Base-by-base conservation (phyloP, 1,139 yeast species). In the Barnettozyma hawaiiensis region DNA sequence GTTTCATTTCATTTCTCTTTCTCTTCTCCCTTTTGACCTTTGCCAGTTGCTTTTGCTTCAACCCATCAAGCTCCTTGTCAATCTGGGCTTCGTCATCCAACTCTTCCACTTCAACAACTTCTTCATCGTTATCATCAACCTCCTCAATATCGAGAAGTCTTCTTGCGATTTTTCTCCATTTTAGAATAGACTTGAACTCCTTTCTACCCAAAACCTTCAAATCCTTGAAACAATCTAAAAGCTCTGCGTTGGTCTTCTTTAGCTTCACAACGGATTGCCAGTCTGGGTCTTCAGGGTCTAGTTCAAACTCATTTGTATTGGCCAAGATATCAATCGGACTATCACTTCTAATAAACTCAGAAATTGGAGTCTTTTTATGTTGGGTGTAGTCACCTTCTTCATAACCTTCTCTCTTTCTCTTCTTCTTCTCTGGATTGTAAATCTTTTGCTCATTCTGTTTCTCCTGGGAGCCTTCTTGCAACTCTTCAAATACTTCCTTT, bases 361-460 rank as follows among this genome's bases (percentile, higher is more conserved):
- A 64, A 6, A 89, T 71, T 18, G 87, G 75, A 69, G 77, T 71
- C 15, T 80, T 78, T 55, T 89, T 92, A 61, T 78, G 85, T 54
- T 82, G 78, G 24, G 81, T 69, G 58, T 85, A 79, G 58, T 92
- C 96, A 41, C 95, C 96, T 60, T 92, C 98, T 48, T 86, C 97
- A 67, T 92, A 92, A 75, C 99, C 99, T 54, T 84, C 85, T 76
- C 99, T 85, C 63, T 81, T 85, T 67, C 97, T 81, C 47, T 75
- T 78, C 64, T 86, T 87, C 65, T 83, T 80, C 58, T 90, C 97
- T 0, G 98, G 98, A 59, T 92, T 89, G 67, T 81, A 92, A 34
- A 92, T 84, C 61, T 89, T 89, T 11, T 95, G 89, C 65, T 92
- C 96, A 61, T 82, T 85, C 61, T 92, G 89, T n/a, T 66, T 73